Evolutionary conservation across 805 yeast species (phyloP).

Genomic region (Hanseniaspora thailandica): DNA sequence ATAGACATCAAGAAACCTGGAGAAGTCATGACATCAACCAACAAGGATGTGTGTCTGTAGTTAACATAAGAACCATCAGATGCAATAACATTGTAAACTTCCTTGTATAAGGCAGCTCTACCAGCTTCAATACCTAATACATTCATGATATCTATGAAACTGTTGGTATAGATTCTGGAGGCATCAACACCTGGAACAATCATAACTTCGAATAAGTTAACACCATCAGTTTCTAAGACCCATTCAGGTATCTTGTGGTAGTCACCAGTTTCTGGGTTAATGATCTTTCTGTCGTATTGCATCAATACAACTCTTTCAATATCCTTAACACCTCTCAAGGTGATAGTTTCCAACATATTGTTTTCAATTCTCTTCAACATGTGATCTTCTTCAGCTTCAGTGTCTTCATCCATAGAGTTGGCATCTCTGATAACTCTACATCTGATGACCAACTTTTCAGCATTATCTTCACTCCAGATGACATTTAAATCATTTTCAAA

Average conservation of each 20-base stretch:
- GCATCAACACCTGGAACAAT: slow-evolving; percentile 91
- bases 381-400: slow-evolving; percentile 93
- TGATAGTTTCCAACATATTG: slow-evolving; percentile 89
- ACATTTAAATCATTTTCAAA: slow-evolving; percentile 93
- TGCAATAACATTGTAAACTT: slow-evolving; percentile 92
- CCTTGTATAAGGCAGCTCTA: slow-evolving; percentile 83
- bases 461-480: slow-evolving; percentile 98
- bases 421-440: slow-evolving; percentile 98
- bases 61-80: slow-evolving; percentile 99
- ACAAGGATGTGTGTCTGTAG: slow-evolving; percentile 93
- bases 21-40: slow-evolving; percentile 97
- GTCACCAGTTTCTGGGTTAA: slow-evolving; percentile 74
- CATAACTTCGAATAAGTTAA: slow-evolving; percentile 88
- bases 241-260: slow-evolving; percentile 84
- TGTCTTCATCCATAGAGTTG: slow-evolving; percentile 82
- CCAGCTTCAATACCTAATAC: slow-evolving; percentile 98
- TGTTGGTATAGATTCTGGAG: slow-evolving; percentile 81
- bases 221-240: slow-evolving; percentile 99
- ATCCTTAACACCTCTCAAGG: slow-evolving; percentile 91
- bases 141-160: slow-evolving; percentile 87
- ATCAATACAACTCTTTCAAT: slow-evolving; percentile 72
- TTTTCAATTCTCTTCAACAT: slow-evolving; percentile 88
- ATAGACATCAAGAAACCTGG: slow-evolving; percentile 97
- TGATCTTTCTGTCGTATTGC: slow-evolving; percentile 57
- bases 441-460: slow-evolving; percentile 90